Evolutionary conservation across 768 basidiomycete genomes (phyloP).

Genomic region (Termitomyces sp.): DNA sequence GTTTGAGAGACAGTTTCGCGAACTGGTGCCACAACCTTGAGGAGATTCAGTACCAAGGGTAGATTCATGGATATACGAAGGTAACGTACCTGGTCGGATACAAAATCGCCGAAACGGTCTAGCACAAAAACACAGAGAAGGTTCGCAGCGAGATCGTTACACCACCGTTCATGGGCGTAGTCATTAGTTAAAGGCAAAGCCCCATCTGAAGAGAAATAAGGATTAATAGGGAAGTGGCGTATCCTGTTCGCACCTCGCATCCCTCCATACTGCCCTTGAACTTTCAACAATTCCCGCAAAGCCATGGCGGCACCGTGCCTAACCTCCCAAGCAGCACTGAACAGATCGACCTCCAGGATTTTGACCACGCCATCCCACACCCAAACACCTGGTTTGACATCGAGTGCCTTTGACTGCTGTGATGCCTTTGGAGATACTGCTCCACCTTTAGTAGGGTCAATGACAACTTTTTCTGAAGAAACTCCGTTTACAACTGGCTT

Average conservation of each 20-base stretch:
- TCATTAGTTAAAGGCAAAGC: constrained; percentile 55
- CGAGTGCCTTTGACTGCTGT: constrained; percentile 75
- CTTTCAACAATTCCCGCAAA: constrained; percentile 80
- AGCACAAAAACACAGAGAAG: constrained; percentile 88
- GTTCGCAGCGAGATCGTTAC: constrained; percentile 81
- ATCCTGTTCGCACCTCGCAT: constrained; percentile 60
- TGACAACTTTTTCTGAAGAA: constrained; percentile 59
- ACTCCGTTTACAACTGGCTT: constrained; percentile 36
- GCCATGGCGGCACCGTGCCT: constrained; percentile 94
- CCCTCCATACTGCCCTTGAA: constrained; percentile 79
- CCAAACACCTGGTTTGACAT: constrained; percentile 75
- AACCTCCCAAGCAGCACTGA: constrained; percentile 88
- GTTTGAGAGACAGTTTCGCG: constrained; percentile 96
- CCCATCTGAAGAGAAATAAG: constrained; percentile 37
- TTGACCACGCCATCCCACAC: constrained; percentile 83
- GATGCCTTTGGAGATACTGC: constrained; percentile 75
- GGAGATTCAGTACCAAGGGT: background rate
- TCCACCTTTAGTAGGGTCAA: constrained; percentile 83
- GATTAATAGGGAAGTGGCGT: background rate
- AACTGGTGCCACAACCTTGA: constrained; percentile 87
- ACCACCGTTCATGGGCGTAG: constrained; percentile 78
- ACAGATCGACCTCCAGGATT: constrained; percentile 77
- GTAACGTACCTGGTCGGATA: constrained; percentile 72
- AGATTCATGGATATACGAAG: background rate
- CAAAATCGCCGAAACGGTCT: constrained; percentile 98